Conservation (phyloP, 2,329 filamentous ascomycete species). For the Curvularia hawaiiensis region DNA sequence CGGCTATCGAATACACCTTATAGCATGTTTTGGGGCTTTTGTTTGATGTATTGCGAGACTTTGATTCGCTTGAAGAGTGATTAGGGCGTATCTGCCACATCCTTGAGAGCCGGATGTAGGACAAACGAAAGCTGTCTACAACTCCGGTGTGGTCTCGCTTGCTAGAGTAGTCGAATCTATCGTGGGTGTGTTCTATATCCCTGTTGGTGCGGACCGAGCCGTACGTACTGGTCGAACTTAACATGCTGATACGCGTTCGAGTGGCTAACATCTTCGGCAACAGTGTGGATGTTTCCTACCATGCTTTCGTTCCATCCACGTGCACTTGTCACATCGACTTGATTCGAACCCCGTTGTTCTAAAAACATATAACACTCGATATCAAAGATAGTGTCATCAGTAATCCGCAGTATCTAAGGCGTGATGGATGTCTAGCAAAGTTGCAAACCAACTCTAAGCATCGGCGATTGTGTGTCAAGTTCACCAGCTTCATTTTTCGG, state of each 20-base stretch:
- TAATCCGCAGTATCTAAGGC: no score
- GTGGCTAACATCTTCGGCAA: not conserved
- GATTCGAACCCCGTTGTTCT: not conserved
- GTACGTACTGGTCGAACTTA: not conserved
- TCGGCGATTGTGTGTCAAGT: not conserved
- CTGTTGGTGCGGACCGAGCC: not conserved
- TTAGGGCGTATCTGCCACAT: not conserved
- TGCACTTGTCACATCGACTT: not conserved
- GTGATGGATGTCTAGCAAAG: no score
- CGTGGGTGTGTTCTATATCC: not conserved
- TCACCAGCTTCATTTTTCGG: not conserved
- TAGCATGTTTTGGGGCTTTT: not conserved
- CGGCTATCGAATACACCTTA: no score
- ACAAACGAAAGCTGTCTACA: not conserved
- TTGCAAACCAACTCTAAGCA: not conserved
- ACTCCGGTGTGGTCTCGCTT: not conserved
- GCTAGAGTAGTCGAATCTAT: not conserved
- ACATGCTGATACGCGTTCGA: not conserved
- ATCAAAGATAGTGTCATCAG: no score
- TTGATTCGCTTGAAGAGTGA: not conserved
- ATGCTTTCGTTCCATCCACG: not conserved
- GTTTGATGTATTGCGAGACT: not conserved
- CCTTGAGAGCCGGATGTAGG: not conserved
- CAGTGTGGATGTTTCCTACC: not conserved
- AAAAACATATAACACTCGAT: not conserved